These are phyloP conservation scores for barley (Hordeum vulgare) DNA, from an alignment of 176 grass and related monocot species.

Conservation along the genomic window MorexV3_pseudomolecules_assembly NC_058519.1:104048273-104048772, in stretches of 20 bases:
- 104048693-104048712: neutral
- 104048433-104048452: neutral
- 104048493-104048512: neutral
- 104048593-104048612: neutral
- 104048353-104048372: constrained; percentile 19
- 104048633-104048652: neutral
- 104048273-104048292: neutral
- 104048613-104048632: neutral
- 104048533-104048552: neutral
- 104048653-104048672: neutral
- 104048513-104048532: neutral
- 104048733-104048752: neutral
- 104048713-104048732: neutral
- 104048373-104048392: neutral
- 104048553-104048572: neutral
- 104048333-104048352: constrained; percentile 3
- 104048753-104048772: neutral
- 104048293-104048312: neutral
- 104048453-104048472: neutral
- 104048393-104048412: neutral
- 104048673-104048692: neutral
- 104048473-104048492: neutral
- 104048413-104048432: neutral
- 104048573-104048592: neutral
- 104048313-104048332: neutral